These are phyloP conservation scores for Fraxinus dipetala DNA, from an alignment of 305 asterid genomes.

Conservation along the genomic window DNA sequence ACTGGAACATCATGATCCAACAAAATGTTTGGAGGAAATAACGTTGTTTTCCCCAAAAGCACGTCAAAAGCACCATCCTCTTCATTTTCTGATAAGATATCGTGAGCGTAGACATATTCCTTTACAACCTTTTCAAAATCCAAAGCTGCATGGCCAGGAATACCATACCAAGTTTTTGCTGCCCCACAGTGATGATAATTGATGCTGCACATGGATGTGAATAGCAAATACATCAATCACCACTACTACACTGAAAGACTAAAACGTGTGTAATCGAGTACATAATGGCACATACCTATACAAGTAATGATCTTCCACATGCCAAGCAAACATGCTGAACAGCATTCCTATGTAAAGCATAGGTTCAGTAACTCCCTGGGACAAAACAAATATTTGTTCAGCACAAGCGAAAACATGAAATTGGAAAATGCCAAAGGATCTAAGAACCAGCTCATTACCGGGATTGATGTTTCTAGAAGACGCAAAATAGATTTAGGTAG, in stretches of 20 bases:
- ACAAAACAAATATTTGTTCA: background rate
- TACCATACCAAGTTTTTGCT: slow-evolving; percentile 96
- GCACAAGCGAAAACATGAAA: background rate
- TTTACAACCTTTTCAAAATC: slow-evolving; percentile 82
- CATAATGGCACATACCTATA: slow-evolving; percentile 54
- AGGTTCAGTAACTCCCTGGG: slow-evolving; percentile 55
- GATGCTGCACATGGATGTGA: slow-evolving; percentile 50
- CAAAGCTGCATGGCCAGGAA: slow-evolving; percentile 89
- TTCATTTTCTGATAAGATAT: slow-evolving; percentile 70
- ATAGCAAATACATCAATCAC: background rate
- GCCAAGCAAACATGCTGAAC: slow-evolving; percentile 95
- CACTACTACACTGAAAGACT: background rate
- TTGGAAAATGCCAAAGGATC: background rate
- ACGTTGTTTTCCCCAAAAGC: slow-evolving; percentile 87
- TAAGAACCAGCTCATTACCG: slow-evolving; percentile 52
- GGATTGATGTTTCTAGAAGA: slow-evolving; percentile 75
- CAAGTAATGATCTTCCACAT: slow-evolving; percentile 98
- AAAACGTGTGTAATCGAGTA: background rate
- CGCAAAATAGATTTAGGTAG: slow-evolving; percentile 80
- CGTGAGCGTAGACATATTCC: slow-evolving; percentile 68
- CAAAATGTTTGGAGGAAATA: slow-evolving; percentile 88
- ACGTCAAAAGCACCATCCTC: slow-evolving; percentile 97
- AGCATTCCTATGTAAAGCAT: slow-evolving; percentile 60
- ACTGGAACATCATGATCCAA: slow-evolving; percentile 79
- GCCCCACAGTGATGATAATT: slow-evolving; percentile 99